Conservation (phyloP, 2,329 filamentous ascomycete species). For the Magnaporthiopsis rhizophila region DNA sequence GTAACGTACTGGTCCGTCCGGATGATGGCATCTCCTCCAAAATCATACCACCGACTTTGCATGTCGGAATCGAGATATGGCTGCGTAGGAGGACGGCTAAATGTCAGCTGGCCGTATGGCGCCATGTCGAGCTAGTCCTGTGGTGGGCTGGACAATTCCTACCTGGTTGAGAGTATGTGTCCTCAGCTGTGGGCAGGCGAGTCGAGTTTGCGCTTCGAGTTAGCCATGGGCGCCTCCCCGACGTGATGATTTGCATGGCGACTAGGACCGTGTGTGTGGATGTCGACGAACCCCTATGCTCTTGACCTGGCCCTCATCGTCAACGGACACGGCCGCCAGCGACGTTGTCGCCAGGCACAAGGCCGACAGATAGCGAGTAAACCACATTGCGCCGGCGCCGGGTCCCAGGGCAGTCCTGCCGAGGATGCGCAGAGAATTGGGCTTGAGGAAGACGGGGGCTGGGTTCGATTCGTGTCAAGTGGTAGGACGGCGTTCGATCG, state of each 20-base stretch:
- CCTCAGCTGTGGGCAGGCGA: conserved; percentile 51
- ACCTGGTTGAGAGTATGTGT: conserved; percentile 80
- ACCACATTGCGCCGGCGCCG: conserved; percentile 32
- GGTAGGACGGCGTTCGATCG: too few species aligned
- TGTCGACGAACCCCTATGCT: conserved; percentile 38
- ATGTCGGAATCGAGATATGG: conserved; percentile 97
- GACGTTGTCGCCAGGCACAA: conserved; percentile 38
- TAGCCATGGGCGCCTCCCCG: conserved; percentile 10
- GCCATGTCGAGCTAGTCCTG: conserved; percentile 1
- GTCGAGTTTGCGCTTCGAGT: not conserved
- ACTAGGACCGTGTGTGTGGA: conserved; percentile 1
- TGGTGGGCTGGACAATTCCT: conserved; percentile 24
- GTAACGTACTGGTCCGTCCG: conserved; percentile 55
- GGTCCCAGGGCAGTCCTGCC: not conserved
- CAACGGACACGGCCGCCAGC: conserved; percentile 39
- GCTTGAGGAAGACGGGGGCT: too few species aligned
- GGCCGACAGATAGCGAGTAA: conserved; percentile 34
- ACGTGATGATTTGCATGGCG: conserved; percentile 11
- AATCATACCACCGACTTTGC: conserved; percentile 98
- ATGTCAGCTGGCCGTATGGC: not conserved
- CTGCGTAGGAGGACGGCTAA: conserved; percentile 33
- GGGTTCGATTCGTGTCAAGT: too few species aligned
- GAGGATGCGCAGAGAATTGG: not conserved
- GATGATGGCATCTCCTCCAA: conserved; percentile 89
- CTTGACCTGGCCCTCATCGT: conserved; percentile 38